Percentiles rank a stretch among this genome's conserved stretches.
Evolutionary conservation across 2,329 filamentous ascomycete species (phyloP).

Genomic region (Cercospora citrullina): DNA sequence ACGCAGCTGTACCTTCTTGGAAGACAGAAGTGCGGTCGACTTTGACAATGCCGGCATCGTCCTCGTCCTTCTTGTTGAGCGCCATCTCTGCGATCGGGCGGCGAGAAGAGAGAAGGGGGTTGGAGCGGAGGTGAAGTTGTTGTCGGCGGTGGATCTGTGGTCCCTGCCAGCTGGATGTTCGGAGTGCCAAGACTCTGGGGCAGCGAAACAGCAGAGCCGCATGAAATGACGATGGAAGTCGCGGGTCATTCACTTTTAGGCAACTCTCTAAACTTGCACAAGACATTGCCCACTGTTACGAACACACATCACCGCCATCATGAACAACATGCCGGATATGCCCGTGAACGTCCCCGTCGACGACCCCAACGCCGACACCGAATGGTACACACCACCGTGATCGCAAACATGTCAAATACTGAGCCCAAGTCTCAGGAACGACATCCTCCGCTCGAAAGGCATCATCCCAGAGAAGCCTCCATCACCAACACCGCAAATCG

Average conservation of each 20-base stretch:
- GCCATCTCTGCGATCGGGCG: conserved; percentile 60
- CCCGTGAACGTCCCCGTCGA: conserved; percentile 80
- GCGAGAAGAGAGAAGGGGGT: conserved; percentile 1
- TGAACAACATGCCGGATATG: conserved; percentile 46
- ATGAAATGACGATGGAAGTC: conserved; percentile 1
- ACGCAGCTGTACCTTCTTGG: conserved; percentile 74
- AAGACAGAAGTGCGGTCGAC: conserved; percentile 97
- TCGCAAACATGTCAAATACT: conserved; percentile 19
- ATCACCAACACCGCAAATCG: conserved; percentile 91
- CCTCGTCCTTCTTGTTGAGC: conserved; percentile 99
- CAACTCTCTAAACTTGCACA: background rate
- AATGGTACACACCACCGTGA: conserved; percentile 65
- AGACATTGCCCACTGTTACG: background rate
- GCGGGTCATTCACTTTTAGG: background rate
- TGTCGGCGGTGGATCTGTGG: conserved; percentile 6
- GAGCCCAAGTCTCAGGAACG: conserved; percentile 67
- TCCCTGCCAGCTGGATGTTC: conserved; percentile 12
- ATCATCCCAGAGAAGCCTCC: conserved; percentile 97
- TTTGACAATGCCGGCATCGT: conserved; percentile 92
- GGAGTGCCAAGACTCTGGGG: conserved; percentile 9
- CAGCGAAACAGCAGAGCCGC: conserved; percentile 7
- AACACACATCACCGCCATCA: conserved; percentile 17
- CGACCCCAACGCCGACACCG: conserved; percentile 94
- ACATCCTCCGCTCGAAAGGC: conserved; percentile 94
- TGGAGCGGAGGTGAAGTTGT: background rate